A percentile compares a stretch with the other conserved stretches of the same genome.
Evolutionary conservation across 2,329 filamentous ascomycete species (phyloP).

Genomic region (Venturia carpophila): DNA sequence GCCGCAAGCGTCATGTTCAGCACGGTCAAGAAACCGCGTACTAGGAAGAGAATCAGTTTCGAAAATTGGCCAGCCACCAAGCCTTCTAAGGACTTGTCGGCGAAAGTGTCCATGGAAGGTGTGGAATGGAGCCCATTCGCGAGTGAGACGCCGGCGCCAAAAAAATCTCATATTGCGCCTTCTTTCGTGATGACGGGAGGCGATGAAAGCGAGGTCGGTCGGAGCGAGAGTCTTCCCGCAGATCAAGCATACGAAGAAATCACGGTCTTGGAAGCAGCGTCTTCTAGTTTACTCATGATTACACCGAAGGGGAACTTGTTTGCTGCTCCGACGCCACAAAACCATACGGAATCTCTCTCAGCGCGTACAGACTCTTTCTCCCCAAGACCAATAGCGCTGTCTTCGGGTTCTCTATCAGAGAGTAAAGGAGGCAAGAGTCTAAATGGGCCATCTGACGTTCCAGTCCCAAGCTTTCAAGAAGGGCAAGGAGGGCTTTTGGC

Average conservation of each 20-base stretch:
- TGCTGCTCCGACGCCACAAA: neutral
- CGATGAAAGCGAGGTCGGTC: neutral
- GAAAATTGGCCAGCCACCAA: conserved; percentile 11
- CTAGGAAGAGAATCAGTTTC: conserved; percentile 15
- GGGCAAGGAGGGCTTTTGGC: conserved; percentile 1
- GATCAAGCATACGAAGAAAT: neutral
- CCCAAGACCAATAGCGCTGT: neutral
- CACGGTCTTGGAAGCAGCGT: neutral
- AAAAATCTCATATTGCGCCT: neutral
- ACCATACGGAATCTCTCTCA: neutral
- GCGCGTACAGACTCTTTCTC: neutral
- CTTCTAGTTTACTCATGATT: neutral
- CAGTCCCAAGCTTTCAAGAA: conserved; percentile 4
- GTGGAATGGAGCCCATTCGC: conserved; percentile 10
- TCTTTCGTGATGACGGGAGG: neutral
- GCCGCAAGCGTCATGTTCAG: conserved; percentile 13
- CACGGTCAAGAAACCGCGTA: conserved; percentile 17
- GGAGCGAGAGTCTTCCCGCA: neutral
- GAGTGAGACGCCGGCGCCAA: neutral
- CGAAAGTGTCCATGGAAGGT: neutral
- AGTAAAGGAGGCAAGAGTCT: neutral
- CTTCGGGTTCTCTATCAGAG: too few relatives aligned
- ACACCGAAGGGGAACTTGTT: neutral
- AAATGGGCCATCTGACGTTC: neutral
- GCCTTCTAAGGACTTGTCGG: neutral